phyloP scores from a whole-genome alignment of 106 monocot genomes.

The Acorus calamus region DNA sequence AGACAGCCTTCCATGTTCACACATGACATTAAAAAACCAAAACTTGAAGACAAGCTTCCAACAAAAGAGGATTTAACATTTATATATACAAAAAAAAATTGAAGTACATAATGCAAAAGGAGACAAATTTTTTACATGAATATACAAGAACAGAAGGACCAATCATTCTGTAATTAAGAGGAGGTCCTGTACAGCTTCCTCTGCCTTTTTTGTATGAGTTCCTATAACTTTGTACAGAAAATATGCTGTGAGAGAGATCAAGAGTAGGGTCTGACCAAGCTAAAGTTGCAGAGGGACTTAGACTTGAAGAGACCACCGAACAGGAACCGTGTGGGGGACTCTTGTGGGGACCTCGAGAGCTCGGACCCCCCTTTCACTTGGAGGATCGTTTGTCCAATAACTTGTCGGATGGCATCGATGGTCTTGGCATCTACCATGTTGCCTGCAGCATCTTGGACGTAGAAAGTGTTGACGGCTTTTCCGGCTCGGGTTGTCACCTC shows the following conservation, averaged over 20 bases:
- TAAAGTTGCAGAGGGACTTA: conserved; percentile 18
- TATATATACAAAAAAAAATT: too few relatives aligned
- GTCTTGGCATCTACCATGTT: conserved; percentile 21
- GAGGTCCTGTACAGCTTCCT: too few relatives aligned
- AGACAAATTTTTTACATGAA: too few relatives aligned
- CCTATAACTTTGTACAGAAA: too few relatives aligned
- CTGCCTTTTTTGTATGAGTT: too few relatives aligned
- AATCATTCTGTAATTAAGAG: too few relatives aligned
- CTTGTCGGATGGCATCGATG: conserved; percentile 12
- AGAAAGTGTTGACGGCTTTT: conserved; percentile 33
- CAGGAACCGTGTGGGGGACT: conserved; percentile 13
- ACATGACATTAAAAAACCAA: too few relatives aligned
- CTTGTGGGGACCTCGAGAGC: background rate
- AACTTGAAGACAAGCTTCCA: too few relatives aligned
- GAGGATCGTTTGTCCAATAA: conserved; percentile 19
- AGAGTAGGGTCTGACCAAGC: conserved; percentile 10
- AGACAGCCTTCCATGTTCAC: too few relatives aligned
- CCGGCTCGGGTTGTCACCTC: conserved; percentile 23
- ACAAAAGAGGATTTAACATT: too few relatives aligned
- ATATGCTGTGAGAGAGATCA: conserved; percentile 1
- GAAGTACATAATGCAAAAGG: too few relatives aligned
- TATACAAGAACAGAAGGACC: too few relatives aligned
- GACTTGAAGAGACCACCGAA: conserved; percentile 28
- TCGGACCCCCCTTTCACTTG: conserved; percentile 15
- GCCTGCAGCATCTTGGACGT: conserved; percentile 22